Evolutionary conservation across 2,329 filamentous ascomycete species (phyloP).

Genomic region (Fusarium neocosmosporiellum): DNA sequence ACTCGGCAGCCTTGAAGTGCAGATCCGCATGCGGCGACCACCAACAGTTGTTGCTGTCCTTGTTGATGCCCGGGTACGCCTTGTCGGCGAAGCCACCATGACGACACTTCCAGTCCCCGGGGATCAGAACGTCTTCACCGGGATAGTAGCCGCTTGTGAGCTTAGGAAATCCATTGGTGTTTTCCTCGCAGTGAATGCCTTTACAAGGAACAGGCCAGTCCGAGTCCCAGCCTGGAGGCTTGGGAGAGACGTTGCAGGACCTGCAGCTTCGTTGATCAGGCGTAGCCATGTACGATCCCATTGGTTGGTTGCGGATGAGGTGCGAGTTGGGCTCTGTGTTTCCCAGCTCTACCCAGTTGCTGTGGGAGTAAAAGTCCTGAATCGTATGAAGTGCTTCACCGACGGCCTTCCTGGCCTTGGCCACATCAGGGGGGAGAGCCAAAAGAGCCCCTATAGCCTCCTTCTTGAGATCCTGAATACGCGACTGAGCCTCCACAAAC

Average conservation of each 20-base stretch:
- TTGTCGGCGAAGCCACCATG: background rate
- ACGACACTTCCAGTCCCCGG: background rate
- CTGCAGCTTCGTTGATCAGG: background rate
- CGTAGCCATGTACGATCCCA: background rate
- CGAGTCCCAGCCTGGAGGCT: background rate
- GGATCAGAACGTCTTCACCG: background rate
- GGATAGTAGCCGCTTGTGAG: background rate
- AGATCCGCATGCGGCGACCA: background rate
- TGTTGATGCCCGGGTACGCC: background rate
- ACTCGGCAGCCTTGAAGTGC: background rate
- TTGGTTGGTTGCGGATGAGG: background rate
- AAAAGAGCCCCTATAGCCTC: background rate
- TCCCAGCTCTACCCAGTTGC: background rate
- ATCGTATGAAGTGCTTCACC: background rate
- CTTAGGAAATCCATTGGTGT: background rate
- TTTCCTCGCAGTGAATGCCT: background rate
- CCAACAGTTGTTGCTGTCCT: background rate
- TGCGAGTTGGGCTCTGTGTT: background rate
- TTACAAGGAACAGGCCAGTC: background rate
- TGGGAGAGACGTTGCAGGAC: background rate
- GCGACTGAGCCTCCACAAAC: background rate
- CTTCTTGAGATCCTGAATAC: background rate
- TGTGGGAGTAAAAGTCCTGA: background rate
- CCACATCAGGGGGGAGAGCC: background rate
- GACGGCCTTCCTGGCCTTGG: background rate